Conservation (phyloP, 176 grass and related monocot species). For the Metroxylon sagu region DNA sequence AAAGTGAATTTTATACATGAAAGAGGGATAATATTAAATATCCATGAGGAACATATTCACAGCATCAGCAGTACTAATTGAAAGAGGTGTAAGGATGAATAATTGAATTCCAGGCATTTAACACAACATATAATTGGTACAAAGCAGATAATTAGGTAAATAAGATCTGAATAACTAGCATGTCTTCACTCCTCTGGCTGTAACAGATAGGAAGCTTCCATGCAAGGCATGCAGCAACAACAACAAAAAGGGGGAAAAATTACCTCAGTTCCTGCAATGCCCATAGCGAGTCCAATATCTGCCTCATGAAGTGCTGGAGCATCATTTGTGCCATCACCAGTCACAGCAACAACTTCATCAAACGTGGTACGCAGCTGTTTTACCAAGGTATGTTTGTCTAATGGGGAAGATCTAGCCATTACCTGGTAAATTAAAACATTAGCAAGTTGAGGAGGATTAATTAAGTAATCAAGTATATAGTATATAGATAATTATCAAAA, state of each 20-base stretch:
- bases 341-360: slow-evolving; percentile 84
- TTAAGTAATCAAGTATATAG: not conserved
- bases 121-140: no score
- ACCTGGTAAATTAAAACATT: slow-evolving; percentile 32
- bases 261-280: slow-evolving; percentile 95
- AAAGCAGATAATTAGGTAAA: no score
- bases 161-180: no score
- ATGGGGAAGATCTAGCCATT: slow-evolving; percentile 90
- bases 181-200: no score
- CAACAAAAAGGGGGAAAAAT: not conserved
- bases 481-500: not conserved
- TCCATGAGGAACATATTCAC: no score
- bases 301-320: slow-evolving; percentile 91
- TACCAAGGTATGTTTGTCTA: slow-evolving; percentile 91
- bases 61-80: no score
- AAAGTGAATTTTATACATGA: no score
- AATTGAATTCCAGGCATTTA: no score
- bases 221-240: no score
- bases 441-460: not conserved
- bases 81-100: no score
- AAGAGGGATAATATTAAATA: no score
- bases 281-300: slow-evolving; percentile 95
- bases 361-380: slow-evolving; percentile 70
- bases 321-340: slow-evolving; percentile 94
- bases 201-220: no score